A percentile compares a stretch with the other conserved stretches of the same genome.
Conservation (phyloP, 2,329 filamentous ascomycete genomes). For the Byssothecium circinans region DNA sequence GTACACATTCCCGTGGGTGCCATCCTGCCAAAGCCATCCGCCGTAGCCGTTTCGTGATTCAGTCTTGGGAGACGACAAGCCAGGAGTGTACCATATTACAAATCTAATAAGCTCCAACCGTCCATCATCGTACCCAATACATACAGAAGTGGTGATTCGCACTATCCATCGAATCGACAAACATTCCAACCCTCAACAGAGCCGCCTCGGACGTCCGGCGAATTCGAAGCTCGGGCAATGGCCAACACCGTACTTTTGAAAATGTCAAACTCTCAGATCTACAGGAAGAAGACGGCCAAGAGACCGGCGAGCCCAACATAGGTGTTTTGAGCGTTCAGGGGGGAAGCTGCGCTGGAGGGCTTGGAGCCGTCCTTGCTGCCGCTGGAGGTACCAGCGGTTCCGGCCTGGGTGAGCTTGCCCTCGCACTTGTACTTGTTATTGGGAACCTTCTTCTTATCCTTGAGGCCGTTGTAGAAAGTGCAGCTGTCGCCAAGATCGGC, state of each 20-base stretch:
- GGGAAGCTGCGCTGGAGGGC: constrained; percentile 41
- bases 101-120: constrained; percentile 29
- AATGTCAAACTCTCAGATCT: constrained; percentile 47
- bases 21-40: constrained; percentile 23
- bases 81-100: constrained; percentile 37
- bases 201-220: constrained; percentile 23
- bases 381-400: constrained; percentile 39
- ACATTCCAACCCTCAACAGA: constrained; percentile 27
- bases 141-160: constrained; percentile 41
- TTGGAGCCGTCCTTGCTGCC: constrained; percentile 24
- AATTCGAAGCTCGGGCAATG: constrained; percentile 35
- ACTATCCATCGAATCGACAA: constrained; percentile 18
- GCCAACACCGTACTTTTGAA: constrained; percentile 44
- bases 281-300: constrained; percentile 52
- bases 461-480: constrained; percentile 46
- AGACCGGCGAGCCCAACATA: constrained; percentile 51
- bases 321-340: constrained; percentile 45
- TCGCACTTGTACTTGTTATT: constrained; percentile 48
- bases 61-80: constrained; percentile 17
- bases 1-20: constrained; percentile 28
- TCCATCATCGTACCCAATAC: constrained; percentile 36
- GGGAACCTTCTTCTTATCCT: constrained; percentile 46
- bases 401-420: constrained; percentile 42
- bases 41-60: constrained; percentile 22
- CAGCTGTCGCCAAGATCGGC: constrained; percentile 46